These are phyloP conservation scores for Neophaeococcomyces aloes DNA, from an alignment of 2,329 filamentous ascomycete genomes.

Conservation along the genomic window DNA sequence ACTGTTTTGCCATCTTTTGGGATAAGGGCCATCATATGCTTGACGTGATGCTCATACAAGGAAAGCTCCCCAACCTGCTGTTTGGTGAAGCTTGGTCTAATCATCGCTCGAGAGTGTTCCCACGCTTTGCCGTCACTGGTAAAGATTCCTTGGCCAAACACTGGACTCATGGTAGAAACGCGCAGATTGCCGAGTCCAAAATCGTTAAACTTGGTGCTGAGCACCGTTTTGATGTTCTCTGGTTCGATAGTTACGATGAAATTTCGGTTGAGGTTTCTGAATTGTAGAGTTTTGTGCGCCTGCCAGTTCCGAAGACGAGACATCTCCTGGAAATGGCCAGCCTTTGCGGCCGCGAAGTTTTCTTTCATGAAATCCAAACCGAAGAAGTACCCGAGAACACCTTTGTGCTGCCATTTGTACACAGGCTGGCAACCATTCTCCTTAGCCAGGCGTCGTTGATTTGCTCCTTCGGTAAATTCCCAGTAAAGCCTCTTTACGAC, in stretches of 20 bases:
- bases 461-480: conserved; percentile 17
- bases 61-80: conserved; percentile 75
- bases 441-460: conserved; percentile 14
- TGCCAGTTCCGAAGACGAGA: conserved; percentile 13
- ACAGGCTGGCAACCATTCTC: conserved; percentile 39
- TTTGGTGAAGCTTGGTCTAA: conserved; percentile 77
- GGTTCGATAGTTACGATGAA: conserved; percentile 32
- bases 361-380: conserved; percentile 17
- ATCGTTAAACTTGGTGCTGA: conserved; percentile 77
- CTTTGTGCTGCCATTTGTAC: conserved; percentile 40
- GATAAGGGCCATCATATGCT: conserved; percentile 48
- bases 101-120: conserved; percentile 70
- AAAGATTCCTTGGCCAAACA: conserved; percentile 71
- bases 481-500: conserved; percentile 12
- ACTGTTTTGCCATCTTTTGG: conserved; percentile 45
- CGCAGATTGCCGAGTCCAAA: conserved; percentile 57
- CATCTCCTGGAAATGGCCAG: conserved; percentile 15
- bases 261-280: conserved; percentile 4
- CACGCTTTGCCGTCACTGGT: conserved; percentile 69
- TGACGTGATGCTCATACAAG: conserved; percentile 66
- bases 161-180: background rate
- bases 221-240: conserved; percentile 46
- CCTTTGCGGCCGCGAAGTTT: conserved; percentile 11
- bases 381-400: conserved; percentile 16
- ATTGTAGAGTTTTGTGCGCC: background rate